Conservation (phyloP, 768 basidiomycete genomes). For the Amanita thiersii region DNA sequence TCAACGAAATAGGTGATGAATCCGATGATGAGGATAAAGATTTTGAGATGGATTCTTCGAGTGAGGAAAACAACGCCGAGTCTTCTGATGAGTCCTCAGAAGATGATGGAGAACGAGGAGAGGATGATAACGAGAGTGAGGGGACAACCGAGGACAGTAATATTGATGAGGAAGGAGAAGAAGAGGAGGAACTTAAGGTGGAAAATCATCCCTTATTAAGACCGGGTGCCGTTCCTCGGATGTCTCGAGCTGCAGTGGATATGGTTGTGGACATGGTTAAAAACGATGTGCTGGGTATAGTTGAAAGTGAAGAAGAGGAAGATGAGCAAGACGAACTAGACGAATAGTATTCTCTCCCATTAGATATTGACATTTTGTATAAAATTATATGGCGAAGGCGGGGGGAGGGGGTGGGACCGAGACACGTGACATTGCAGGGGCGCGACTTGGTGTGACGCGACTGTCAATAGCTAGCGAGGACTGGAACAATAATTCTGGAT, state of each 20-base stretch:
- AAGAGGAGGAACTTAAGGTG: conserved; percentile 40
- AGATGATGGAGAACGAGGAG: conserved; percentile 19
- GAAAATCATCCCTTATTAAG: conserved; percentile 54
- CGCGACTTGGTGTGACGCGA: no score
- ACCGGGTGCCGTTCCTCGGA: conserved; percentile 59
- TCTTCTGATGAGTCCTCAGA: conserved; percentile 16
- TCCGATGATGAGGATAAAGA: conserved; percentile 41
- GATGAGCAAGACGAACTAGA: conserved; percentile 17
- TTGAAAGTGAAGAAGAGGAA: conserved; percentile 45
- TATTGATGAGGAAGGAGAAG: conserved; percentile 25
- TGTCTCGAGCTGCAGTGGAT: conserved; percentile 61
- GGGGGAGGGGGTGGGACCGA: no score
- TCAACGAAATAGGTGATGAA: conserved; percentile 27
- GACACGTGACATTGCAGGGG: neutral
- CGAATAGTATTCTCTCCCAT: neutral
- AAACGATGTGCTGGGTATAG: conserved; percentile 38
- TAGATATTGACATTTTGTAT: neutral
- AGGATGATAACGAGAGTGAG: conserved; percentile 21
- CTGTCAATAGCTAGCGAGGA: no score
- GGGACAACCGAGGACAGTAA: conserved; percentile 24
- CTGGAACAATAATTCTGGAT: no score
- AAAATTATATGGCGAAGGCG: no score
- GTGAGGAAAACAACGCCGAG: conserved; percentile 17
- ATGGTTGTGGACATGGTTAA: conserved; percentile 57
- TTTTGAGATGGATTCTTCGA: conserved; percentile 21